Evolutionary conservation across 2,329 filamentous ascomycete genomes (phyloP).

Genomic region (Sporothrix pseudoabietina): DNA sequence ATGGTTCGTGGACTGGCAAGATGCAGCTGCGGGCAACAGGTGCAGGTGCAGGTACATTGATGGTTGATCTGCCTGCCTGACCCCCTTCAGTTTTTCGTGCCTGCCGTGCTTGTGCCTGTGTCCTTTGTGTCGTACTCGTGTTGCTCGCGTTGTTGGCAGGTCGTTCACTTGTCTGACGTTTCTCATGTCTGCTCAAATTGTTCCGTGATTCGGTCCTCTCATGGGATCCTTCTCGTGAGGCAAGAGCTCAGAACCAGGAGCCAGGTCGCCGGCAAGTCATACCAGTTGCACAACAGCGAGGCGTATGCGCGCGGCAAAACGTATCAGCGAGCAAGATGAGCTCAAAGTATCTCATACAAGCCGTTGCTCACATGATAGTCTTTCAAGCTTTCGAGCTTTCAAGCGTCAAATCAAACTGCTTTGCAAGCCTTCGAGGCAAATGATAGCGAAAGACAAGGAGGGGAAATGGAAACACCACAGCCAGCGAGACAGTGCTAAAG

Average conservation of each 20-base stretch:
- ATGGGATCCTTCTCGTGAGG: background rate
- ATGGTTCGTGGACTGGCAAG: slow-evolving; percentile 19
- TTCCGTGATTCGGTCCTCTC: background rate
- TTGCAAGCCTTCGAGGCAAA: background rate
- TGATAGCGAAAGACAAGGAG: background rate
- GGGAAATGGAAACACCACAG: slow-evolving; percentile 3
- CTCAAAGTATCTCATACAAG: slow-evolving; percentile 7
- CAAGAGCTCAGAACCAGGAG: background rate
- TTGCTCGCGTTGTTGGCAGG: slow-evolving; percentile 8
- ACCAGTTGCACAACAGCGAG: slow-evolving; percentile 5
- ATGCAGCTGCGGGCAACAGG: background rate
- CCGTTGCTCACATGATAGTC: slow-evolving; percentile 8
- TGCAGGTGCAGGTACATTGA: background rate
- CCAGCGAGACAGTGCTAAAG: slow-evolving; percentile 14
- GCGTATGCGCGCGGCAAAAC: slow-evolving; percentile 18
- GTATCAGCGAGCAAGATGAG: background rate
- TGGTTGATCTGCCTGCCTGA: background rate
- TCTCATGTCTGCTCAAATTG: background rate
- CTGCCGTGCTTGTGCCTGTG: slow-evolving; percentile 8
- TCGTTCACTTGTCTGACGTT: background rate
- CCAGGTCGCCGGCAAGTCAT: slow-evolving; percentile 16
- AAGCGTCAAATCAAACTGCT: slow-evolving; percentile 16
- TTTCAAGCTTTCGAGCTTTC: background rate
- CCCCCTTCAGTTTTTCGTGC: background rate
- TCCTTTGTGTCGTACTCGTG: background rate